phyloP scores from a whole-genome alignment of 2,329 filamentous ascomycete species.

The Fusarium torulosum region DNA sequence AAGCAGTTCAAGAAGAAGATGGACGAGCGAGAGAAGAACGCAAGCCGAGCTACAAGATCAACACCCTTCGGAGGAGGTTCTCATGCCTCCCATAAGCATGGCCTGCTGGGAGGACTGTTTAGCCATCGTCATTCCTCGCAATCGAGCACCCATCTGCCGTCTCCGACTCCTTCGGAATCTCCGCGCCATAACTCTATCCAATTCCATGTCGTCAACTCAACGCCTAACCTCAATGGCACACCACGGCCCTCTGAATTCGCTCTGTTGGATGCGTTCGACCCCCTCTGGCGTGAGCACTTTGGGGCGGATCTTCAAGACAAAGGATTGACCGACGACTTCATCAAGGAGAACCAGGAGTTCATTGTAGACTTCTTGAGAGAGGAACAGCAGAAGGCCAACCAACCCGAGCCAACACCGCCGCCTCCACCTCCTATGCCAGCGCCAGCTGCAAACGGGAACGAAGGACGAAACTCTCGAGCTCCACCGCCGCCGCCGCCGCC shows the following conservation, averaged over 20 bases:
- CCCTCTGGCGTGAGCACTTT: constrained; percentile 74
- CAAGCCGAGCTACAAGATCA: constrained; percentile 84
- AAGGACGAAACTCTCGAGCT: constrained; percentile 50
- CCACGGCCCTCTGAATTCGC: constrained; percentile 65
- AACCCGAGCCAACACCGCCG: constrained; percentile 43
- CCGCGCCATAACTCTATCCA: constrained; percentile 59
- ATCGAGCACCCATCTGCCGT: constrained; percentile 62
- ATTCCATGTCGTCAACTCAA: constrained; percentile 56
- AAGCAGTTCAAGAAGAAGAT: constrained; percentile 98
- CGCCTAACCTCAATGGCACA: constrained; percentile 61
- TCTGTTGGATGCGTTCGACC: constrained; percentile 73
- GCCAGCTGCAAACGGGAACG: constrained; percentile 50
- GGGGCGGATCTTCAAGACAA: constrained; percentile 72
- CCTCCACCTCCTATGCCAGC: constrained; percentile 44
- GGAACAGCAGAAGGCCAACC: constrained; percentile 60
- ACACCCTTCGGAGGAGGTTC: constrained; percentile 76
- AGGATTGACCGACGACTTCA: constrained; percentile 74
- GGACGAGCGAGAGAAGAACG: constrained; percentile 95
- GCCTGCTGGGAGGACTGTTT: constrained; percentile 72
- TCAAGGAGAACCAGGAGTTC: constrained; percentile 76
- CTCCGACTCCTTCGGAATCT: constrained; percentile 69
- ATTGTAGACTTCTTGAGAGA: constrained; percentile 74
- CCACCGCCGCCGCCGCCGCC: constrained; percentile 57
- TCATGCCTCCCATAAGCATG: constrained; percentile 57
- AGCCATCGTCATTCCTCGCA: constrained; percentile 70